Evolutionary conservation across 2,329 filamentous ascomycete species (phyloP).

Genomic region (Tolypocladium paradoxum): DNA sequence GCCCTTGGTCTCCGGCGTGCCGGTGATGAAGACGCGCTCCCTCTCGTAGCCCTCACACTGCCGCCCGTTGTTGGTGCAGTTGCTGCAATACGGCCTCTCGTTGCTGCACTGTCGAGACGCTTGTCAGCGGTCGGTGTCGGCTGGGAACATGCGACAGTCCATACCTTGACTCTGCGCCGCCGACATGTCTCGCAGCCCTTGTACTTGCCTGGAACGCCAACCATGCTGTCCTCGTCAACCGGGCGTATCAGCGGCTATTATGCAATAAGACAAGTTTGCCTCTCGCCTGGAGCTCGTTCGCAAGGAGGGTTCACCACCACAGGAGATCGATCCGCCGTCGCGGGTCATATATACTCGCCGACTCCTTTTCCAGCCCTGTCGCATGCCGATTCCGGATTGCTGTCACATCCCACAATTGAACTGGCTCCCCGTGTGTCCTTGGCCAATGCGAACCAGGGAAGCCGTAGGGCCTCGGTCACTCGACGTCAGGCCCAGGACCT

Average conservation of each 20-base stretch:
- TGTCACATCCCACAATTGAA: constrained; percentile 1
- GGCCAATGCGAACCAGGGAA: background rate
- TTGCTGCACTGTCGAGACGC: constrained; percentile 44
- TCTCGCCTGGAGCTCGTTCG: background rate
- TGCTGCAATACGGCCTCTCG: constrained; percentile 47
- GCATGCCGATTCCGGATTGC: background rate
- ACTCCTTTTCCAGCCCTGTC: background rate
- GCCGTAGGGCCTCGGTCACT: background rate
- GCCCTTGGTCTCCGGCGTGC: constrained; percentile 42
- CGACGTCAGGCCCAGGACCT: background rate
- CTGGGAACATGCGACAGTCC: constrained; percentile 5
- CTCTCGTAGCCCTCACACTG: constrained; percentile 52
- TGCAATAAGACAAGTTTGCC: background rate
- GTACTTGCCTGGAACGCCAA: constrained; percentile 52
- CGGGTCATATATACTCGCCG: constrained; percentile 2
- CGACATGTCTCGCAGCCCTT: constrained; percentile 55
- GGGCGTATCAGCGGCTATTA: background rate
- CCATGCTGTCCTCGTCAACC: constrained; percentile 28
- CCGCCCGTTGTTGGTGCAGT: constrained; percentile 46
- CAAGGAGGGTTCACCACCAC: background rate
- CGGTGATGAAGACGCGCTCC: constrained; percentile 53
- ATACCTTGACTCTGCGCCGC: constrained; percentile 46
- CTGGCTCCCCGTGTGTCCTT: background rate
- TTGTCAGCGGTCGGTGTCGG: background rate
- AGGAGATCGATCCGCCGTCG: background rate